phyloP scores from a whole-genome alignment of 2,329 filamentous ascomycete species.

The Aspergillus jensenii region DNA sequence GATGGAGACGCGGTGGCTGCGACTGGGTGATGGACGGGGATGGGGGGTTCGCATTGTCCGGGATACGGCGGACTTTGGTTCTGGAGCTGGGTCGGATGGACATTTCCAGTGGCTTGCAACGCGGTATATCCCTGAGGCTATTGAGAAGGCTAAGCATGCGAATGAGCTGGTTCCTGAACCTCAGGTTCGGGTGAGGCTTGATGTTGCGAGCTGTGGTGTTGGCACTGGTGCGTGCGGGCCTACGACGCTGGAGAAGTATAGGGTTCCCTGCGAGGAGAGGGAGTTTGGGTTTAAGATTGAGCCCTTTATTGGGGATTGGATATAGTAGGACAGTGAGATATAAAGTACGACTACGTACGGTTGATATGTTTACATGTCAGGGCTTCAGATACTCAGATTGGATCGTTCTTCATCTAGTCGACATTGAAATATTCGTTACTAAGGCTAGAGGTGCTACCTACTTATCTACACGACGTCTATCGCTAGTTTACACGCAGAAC shows the following conservation, averaged over 20 bases:
- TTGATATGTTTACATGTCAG: no score
- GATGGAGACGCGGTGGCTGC: constrained; percentile 22
- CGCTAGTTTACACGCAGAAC: no score
- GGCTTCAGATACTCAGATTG: no score
- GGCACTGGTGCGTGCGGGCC: constrained; percentile 11
- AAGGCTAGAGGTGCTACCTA: no score
- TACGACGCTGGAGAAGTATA: constrained; percentile 8
- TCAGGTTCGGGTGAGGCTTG: constrained; percentile 17
- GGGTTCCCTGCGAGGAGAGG: constrained; percentile 6
- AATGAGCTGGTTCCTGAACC: constrained; percentile 19
- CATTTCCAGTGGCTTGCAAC: constrained; percentile 20
- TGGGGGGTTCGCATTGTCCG: not conserved
- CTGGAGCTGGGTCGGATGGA: not conserved
- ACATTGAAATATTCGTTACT: no score
- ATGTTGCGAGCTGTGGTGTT: constrained; percentile 11
- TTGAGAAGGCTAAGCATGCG: constrained; percentile 21
- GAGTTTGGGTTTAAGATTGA: constrained; percentile 7
- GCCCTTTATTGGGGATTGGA: constrained; percentile 24
- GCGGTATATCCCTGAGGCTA: constrained; percentile 14
- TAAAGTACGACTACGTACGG: no score
- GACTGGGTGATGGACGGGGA: constrained; percentile 12
- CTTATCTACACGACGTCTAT: no score
- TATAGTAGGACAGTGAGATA: no score
- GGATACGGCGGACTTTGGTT: not conserved
- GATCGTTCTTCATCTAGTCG: no score